Conservation (phyloP, 83 land plant species). For the Larix sibirica region DNA sequence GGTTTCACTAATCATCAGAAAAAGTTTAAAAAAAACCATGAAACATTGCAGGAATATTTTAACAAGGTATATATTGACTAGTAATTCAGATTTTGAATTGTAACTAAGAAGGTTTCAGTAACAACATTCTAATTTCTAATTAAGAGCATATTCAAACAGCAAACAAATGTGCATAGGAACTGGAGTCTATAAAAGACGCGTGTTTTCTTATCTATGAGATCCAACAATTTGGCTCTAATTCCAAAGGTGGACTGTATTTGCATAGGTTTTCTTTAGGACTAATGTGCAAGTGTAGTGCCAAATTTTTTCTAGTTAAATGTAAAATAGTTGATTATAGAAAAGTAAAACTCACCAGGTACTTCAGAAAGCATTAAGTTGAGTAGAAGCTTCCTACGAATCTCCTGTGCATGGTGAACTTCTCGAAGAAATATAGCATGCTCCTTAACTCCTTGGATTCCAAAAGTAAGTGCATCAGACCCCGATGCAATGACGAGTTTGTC, state of each 20-base stretch:
- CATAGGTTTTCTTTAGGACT: neutral
- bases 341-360: slow-evolving; percentile 74
- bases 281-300: neutral
- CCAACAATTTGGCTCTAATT: neutral
- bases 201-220: too few species aligned
- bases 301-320: neutral
- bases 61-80: too few species aligned
- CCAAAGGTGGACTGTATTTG: neutral
- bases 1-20: too few species aligned
- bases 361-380: slow-evolving; percentile 87
- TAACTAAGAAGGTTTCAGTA: too few species aligned
- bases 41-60: too few species aligned
- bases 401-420: slow-evolving; percentile 88
- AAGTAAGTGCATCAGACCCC: slow-evolving; percentile 80
- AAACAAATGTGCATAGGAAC: too few species aligned
- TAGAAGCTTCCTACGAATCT: slow-evolving; percentile 76
- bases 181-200: too few species aligned
- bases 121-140: too few species aligned
- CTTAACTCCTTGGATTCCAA: slow-evolving; percentile 80
- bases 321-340: too few species aligned
- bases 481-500: slow-evolving; percentile 89
- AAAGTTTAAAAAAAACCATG: too few species aligned
- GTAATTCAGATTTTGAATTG: too few species aligned
- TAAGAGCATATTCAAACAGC: too few species aligned
- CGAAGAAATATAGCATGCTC: slow-evolving; percentile 90